These are phyloP conservation scores for Taiozyma sp. DNA, from an alignment of 1,139 yeast genomes.

Conservation along the genomic window DNA sequence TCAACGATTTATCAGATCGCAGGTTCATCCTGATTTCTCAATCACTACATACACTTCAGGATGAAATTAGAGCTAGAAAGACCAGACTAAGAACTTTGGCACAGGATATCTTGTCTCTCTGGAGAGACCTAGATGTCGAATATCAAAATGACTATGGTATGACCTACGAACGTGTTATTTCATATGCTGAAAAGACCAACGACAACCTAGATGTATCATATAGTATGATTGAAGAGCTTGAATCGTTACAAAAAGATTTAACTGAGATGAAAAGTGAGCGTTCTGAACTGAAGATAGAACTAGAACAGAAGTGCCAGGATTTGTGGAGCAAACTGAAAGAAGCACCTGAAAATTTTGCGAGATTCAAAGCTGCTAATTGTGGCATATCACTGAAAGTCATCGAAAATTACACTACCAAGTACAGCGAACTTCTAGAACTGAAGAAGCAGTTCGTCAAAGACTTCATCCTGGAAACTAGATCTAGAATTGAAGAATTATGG, in stretches of 20 bases:
- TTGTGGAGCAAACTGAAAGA: constrained; percentile 52
- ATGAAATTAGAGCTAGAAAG: constrained; percentile 8
- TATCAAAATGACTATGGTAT: constrained; percentile 13
- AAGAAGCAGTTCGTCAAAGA: constrained; percentile 63
- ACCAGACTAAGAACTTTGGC: constrained; percentile 4
- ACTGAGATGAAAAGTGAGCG: constrained; percentile 8
- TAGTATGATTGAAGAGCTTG: constrained; percentile 14
- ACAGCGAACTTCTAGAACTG: constrained; percentile 51
- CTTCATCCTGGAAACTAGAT: constrained; percentile 60
- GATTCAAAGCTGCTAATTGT: constrained; percentile 36
- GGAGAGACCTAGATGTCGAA: constrained; percentile 18
- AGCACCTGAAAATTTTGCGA: constrained; percentile 30
- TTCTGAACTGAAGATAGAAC: constrained; percentile 5
- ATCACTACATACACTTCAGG: constrained; percentile 12
- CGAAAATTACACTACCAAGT: constrained; percentile 42
- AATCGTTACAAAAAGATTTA: constrained; percentile 21
- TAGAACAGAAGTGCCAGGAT: constrained; percentile 33
- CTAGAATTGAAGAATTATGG: constrained; percentile 60
- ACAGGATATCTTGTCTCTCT: constrained; percentile 9
- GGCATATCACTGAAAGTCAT: constrained; percentile 24
- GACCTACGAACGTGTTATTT: constrained; percentile 14
- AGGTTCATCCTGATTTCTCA: constrained; percentile 13
- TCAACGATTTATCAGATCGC: constrained; percentile 24
- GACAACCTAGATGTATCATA: constrained; percentile 16
- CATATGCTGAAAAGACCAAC: constrained; percentile 2